These are phyloP conservation scores for Nakazawaea populi DNA, from an alignment of 805 yeast species.

Conservation along the genomic window DNA sequence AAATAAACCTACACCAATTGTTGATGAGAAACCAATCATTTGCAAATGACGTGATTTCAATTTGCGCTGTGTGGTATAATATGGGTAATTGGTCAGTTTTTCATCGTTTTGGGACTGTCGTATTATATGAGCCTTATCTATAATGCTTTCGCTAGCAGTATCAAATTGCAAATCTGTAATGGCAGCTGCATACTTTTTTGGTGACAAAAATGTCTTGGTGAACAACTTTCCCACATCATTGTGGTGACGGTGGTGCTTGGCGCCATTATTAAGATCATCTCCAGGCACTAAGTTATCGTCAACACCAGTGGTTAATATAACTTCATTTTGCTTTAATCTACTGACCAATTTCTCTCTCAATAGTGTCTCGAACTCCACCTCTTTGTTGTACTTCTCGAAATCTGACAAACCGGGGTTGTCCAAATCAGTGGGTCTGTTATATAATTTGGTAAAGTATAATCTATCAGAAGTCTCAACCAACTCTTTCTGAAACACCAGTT, in stretches of 20 bases:
- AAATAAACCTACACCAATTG: constrained; percentile 71
- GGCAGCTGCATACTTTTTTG: not conserved
- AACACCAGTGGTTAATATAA: not conserved
- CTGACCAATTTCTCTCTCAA: constrained; percentile 15
- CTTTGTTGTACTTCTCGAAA: constrained; percentile 22
- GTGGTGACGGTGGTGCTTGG: not conserved
- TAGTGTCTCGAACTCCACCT: constrained; percentile 19
- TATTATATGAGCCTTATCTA: constrained; percentile 8
- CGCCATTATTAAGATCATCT: not conserved
- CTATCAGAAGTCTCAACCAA: constrained; percentile 2
- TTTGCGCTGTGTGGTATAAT: constrained; percentile 42
- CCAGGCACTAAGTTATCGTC: constrained; percentile 2
- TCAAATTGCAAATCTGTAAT: not conserved
- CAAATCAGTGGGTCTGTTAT: constrained; percentile 14
- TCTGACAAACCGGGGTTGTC: constrained; percentile 16
- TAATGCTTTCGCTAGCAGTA: not conserved
- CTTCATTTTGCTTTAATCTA: not conserved
- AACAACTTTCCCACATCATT: not conserved
- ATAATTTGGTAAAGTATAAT: constrained; percentile 18
- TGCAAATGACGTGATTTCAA: constrained; percentile 64
- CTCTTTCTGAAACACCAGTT: not conserved
- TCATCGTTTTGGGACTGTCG: not conserved
- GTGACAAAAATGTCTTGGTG: not conserved
- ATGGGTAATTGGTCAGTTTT: constrained; percentile 9
- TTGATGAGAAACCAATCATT: constrained; percentile 75